Conservation (phyloP, 441 rosid species). For the Croton setiger region DNA sequence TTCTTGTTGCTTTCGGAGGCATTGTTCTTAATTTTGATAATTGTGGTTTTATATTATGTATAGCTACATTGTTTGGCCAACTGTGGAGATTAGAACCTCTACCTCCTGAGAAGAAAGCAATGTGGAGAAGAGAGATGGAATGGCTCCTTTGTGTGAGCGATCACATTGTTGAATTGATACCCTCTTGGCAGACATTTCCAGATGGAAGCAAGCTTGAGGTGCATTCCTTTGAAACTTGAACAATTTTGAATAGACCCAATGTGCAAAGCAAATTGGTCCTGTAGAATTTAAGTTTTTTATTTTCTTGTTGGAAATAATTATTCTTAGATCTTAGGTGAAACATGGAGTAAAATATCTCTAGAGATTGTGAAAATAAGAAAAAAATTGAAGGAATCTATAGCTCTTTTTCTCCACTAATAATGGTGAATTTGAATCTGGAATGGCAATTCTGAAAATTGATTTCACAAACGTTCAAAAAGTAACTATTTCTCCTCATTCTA, state of each 20-base stretch:
- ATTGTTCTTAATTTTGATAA: conserved; percentile 19
- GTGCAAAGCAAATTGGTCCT: neutral
- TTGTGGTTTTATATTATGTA: conserved; percentile 12
- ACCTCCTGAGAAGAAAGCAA: conserved; percentile 72
- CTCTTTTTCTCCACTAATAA: neutral
- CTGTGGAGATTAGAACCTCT: conserved; percentile 94
- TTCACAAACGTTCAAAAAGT: neutral
- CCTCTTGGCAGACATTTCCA: conserved; percentile 91
- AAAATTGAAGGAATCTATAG: neutral
- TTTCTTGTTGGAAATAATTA: neutral
- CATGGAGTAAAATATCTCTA: neutral
- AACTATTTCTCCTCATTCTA: neutral
- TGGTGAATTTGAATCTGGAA: neutral
- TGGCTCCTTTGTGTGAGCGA: conserved; percentile 92
- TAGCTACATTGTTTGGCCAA: conserved; percentile 92
- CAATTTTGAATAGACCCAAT: neutral
- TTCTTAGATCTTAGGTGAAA: neutral
- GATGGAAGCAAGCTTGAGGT: conserved; percentile 98
- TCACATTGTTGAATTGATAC: conserved; percentile 91
- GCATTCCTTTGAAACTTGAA: neutral
- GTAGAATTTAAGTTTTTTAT: neutral
- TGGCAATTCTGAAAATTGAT: neutral
- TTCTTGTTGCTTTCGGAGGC: conserved; percentile 8
- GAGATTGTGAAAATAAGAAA: neutral
- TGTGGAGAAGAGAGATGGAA: conserved; percentile 99